Percentiles rank a stretch among this genome's conserved stretches.
These are phyloP conservation scores for Sodiomyces alkalinus DNA, from an alignment of 2,329 filamentous ascomycete genomes.

Conservation along the genomic window DNA sequence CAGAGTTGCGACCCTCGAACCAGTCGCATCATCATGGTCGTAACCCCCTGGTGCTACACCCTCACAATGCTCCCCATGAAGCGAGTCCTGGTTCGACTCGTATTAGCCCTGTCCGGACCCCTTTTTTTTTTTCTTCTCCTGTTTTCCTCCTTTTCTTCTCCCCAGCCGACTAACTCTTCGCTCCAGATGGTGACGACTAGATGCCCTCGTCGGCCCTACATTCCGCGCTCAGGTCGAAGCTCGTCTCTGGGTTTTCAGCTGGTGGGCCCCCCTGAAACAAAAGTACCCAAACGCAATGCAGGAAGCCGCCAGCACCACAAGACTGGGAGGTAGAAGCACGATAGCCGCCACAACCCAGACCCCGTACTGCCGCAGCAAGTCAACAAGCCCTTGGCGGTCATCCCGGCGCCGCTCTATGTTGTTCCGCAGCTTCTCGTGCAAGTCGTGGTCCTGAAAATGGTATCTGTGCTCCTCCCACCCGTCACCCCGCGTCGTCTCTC, in stretches of 20 bases:
- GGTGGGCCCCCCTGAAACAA: constrained; percentile 15
- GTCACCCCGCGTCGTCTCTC: too few species aligned
- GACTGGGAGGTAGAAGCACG: constrained; percentile 29
- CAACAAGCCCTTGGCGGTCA: constrained; percentile 22
- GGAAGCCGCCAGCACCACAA: constrained; percentile 21
- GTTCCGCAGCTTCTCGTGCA: constrained; percentile 14
- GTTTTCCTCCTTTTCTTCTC: too few species aligned
- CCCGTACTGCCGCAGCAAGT: constrained; percentile 25
- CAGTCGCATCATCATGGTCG: not conserved
- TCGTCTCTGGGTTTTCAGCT: too few species aligned
- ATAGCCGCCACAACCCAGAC: constrained; percentile 25
- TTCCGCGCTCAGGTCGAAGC: too few species aligned
- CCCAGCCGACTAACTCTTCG: too few species aligned
- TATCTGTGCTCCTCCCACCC: constrained; percentile 12
- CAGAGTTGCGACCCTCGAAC: not conserved
- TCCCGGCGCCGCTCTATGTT: constrained; percentile 17
- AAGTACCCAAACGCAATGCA: constrained; percentile 23
- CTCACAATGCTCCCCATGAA: not conserved
- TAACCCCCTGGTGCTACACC: too few species aligned
- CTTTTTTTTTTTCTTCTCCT: too few species aligned
- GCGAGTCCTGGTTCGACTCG: not conserved
- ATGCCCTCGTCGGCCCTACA: too few species aligned
- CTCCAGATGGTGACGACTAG: too few species aligned
- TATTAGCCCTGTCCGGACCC: too few species aligned
- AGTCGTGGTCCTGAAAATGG: constrained; percentile 11